Percentiles rank a stretch among this genome's conserved stretches.
Evolutionary conservation across 257 asterid species (phyloP).

Genomic region (Eucommia ulmoides): DNA sequence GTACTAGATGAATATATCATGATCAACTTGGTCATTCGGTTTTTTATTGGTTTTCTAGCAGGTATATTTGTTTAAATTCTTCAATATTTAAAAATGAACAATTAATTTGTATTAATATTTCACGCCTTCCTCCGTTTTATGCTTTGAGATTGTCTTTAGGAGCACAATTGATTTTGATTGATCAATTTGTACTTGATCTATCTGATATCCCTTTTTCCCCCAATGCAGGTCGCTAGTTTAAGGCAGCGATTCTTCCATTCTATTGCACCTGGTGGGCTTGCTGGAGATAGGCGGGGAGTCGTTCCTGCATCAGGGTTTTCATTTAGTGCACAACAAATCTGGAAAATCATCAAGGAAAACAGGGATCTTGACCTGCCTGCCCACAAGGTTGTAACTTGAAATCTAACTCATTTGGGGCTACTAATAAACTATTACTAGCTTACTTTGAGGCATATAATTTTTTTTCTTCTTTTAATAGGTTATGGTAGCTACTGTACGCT

Average conservation of each 20-base stretch:
- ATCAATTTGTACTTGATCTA: background rate
- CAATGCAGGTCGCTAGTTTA: slow-evolving; percentile 59
- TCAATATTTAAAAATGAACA: too few species aligned
- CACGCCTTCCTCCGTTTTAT: too few species aligned
- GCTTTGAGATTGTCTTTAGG: too few species aligned
- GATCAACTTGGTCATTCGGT: too few species aligned
- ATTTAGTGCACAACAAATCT: slow-evolving; percentile 70
- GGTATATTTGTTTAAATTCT: too few species aligned
- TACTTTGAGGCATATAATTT: slow-evolving; percentile 2
- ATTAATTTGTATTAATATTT: too few species aligned
- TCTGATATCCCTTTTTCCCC: slow-evolving; percentile 2
- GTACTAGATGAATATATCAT: too few species aligned
- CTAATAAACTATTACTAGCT: background rate
- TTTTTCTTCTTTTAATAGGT: slow-evolving; percentile 33
- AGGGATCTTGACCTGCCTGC: slow-evolving; percentile 92
- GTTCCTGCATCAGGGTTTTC: slow-evolving; percentile 96
- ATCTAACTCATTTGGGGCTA: slow-evolving; percentile 6
- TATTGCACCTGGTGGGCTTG: slow-evolving; percentile 90
- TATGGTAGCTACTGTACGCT: slow-evolving; percentile 98
- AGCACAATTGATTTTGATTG: too few species aligned
- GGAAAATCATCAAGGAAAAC: slow-evolving; percentile 86
- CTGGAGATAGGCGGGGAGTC: slow-evolving; percentile 85
- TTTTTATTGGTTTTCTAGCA: too few species aligned
- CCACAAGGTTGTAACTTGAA: slow-evolving; percentile 50
- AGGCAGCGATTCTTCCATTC: slow-evolving; percentile 72